Base-by-base conservation (phyloP, 2,329 filamentous ascomycete genomes). In the Macrophomina phaseolina region DNA sequence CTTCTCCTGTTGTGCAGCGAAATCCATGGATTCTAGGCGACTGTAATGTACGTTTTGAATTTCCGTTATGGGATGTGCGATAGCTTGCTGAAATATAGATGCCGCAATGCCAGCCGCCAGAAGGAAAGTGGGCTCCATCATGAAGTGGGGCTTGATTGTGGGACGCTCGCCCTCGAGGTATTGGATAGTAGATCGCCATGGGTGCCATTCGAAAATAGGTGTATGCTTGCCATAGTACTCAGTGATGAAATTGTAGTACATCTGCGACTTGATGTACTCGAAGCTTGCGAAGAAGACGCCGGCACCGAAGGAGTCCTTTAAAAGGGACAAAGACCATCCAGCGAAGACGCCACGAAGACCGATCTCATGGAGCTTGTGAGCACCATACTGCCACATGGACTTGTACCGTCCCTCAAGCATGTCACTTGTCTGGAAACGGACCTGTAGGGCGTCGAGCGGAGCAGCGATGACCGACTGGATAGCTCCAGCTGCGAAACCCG, bases 281-380 rank as follows among this genome's bases (percentile, higher is more conserved):
- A 94, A 93, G 0, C 86, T 87, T 71, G 86, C 87, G 77, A 94
- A 94, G 83, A 92, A 92, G 18, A 91, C 78, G 42, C 88, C 90
- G 64, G 86, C 87, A 12, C 90, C 90, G 5, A 91, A 77, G 34
- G 87, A 87, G 73, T 93, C 90, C 72, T 92, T 92, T 51, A 88
- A 73, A 48, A 93, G 84, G 0, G 87, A 89, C 1, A 94, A 77
- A 0, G 86, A 83, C 86, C 88, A 93, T 48, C 91, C 91, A 1
- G 90, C 90, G 72, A 92, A 93, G 38, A 93, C 86, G 28, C 91
- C 91, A 6, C 89, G 85, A 4, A 87, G 73, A 0, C 91, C 91
- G 67, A 94, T 93, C 66, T 91, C 89, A n/a, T 83, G 83, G 40
- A 92, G 83, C 78, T 89, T 90, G 67, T 87, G 84, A 9, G 81